Base-by-base conservation (phyloP, 2,329 filamentous ascomycete genomes). In the Ceratocystis destructans region DNA sequence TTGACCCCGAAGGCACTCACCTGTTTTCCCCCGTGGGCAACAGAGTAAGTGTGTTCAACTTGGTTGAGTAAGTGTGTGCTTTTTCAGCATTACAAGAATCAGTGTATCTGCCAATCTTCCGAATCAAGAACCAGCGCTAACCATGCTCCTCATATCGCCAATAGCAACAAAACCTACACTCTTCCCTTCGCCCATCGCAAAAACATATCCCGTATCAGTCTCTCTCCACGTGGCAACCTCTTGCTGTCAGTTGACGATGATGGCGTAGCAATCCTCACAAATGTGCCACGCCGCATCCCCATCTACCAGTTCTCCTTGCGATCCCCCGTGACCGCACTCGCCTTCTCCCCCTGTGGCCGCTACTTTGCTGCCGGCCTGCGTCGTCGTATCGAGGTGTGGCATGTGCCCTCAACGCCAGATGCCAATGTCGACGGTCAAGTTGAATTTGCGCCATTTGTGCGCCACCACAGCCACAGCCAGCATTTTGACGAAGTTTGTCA, bases 281-380 rank as follows among this genome's bases (percentile, higher is more conserved):
- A 96, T 73, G 86, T 97, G 46, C 86, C 84, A 33, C 87, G 93
- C 69, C 86, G 91, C 69, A 88, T 96, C 70, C 83, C 88, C 5
- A 86, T 99, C 64, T 95, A 97, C 73, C 87, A 96, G 76, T 96
- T 99, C 75, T 92, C 93, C n/a, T 95, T 99, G 77, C 89, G 88
- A 72, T 82, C 84, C n/a, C 79, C 85, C 15, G 87, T 96, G 48
- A 89, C 90, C 15, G 86, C 92, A 0, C 85, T 99, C 44, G 83
- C 89, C 0, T 99, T 99, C 73, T 91, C 94, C 25, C 92, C 93
- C 0, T 95, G 90, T 1, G 94, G 94, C 25, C 86, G 87, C 62
- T 86, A 96, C 76, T 99, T 99, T 73, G 93, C 88, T 31, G 92
- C 93, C 45, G 93, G 87, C 57, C 79, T 96, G 28, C 93, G 91